These are phyloP conservation scores for Ambrosiella beaveri DNA, from an alignment of 2,329 filamentous ascomycete genomes.

Conservation along the genomic window DNA sequence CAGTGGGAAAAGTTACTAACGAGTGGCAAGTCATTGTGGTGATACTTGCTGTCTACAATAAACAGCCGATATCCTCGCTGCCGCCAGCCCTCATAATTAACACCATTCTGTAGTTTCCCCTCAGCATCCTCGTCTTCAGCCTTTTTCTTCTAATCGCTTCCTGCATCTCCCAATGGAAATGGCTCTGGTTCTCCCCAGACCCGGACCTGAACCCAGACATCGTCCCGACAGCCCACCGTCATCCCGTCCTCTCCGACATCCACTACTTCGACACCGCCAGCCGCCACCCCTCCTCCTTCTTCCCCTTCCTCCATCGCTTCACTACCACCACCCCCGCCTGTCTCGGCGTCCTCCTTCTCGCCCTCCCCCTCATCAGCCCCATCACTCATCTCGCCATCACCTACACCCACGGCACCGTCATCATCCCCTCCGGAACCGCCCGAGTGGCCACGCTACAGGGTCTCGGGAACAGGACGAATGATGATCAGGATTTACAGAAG, in stretches of 20 bases:
- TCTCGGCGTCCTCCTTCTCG: conserved; percentile 15
- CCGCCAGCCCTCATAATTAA: conserved; percentile 17
- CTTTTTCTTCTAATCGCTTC: conserved; percentile 17
- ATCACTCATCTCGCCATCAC: conserved; percentile 12
- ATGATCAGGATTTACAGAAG: neutral
- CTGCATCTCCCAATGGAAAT: conserved; percentile 20
- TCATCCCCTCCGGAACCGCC: neutral
- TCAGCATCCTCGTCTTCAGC: conserved; percentile 16
- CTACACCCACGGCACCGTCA: neutral
- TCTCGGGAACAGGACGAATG: neutral
- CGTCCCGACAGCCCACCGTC: too few species aligned
- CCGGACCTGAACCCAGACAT: too few species aligned
- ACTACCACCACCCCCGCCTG: conserved; percentile 16
- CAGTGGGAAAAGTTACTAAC: neutral
- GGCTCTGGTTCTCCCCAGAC: conserved; percentile 18
- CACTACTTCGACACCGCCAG: conserved; percentile 18
- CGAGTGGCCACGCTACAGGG: conserved; percentile 1
- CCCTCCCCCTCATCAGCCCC: conserved; percentile 14
- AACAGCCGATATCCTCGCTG: conserved; percentile 14
- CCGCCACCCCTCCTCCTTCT: conserved; percentile 15
- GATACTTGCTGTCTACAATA: conserved; percentile 14
- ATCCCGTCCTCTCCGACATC: conserved; percentile 17
- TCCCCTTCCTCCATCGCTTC: conserved; percentile 15
- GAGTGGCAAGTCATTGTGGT: conserved; percentile 6
- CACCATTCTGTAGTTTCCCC: conserved; percentile 18